Evolutionary conservation across 345 rosid species (phyloP), one percentile per base, ranked within the genome.

Genomic region (Corymbia maculata): DNA sequence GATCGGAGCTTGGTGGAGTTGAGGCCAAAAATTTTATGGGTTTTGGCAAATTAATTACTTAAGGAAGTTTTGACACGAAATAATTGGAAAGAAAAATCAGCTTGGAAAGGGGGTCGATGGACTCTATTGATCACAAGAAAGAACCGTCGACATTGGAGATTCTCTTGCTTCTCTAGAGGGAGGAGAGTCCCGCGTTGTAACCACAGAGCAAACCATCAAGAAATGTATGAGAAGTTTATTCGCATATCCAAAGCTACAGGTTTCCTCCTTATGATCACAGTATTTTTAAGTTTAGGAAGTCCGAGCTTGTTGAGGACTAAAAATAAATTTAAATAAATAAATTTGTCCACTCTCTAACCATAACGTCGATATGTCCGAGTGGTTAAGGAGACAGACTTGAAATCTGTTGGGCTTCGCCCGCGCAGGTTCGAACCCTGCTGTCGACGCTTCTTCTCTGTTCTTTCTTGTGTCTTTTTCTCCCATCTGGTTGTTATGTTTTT

Each of bases 391-490:
- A 96, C 95, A 95, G 99, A 97, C 96, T 97, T 98, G 98, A 98
- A 98, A 95, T 97, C 98, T 95, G 96, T 95, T 98, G 98, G 99
- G 98, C 98, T 90, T 1, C 94, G 98, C 98, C 98, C 93, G 99
- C 98, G 98, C 98, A 96, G 99, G 98, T 97, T 97, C 98, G 99
- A 98, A 97, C 97, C 98, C 99, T 96, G 97, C 98, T 96, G 96
- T 95, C 95, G 99, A 96, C 98, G 99, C 14, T 19, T 19, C 19
- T 42, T 9, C 8, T 19, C 8, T 3, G 47, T 42, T 22, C 26
- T 42, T 10, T 1, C 26, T 26, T 5, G 19, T 68, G 6, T 28
- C 32, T 8, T 32, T 68, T 42, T 19, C 4, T 9, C 26, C 3
- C 0, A 0, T 17, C 47, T 19, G 82, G 13, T 70, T 70, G 1